Evolutionary conservation across 345 rosid genomes (phyloP).

Genomic region (Populus pruinosa): DNA sequence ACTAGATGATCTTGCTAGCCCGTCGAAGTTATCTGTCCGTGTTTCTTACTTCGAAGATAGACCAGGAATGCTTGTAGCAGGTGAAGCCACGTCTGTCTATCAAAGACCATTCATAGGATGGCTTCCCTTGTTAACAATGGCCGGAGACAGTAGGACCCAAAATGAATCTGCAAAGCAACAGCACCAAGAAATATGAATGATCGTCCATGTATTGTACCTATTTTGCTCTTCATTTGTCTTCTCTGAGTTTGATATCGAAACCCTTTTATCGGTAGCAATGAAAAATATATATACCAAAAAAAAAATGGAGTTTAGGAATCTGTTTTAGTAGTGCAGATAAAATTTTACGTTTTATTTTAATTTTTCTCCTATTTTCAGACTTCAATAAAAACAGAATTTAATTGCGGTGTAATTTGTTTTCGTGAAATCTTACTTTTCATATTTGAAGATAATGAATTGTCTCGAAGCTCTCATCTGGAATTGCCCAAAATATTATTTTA

Average conservation of each 20-base stretch:
- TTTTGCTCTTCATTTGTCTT: neutral
- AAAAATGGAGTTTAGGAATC: neutral
- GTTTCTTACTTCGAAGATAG: neutral
- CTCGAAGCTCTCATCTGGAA: neutral
- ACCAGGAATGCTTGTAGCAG: slow-evolving; percentile 11
- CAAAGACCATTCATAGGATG: slow-evolving; percentile 16
- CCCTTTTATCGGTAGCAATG: neutral
- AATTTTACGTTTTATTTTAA: no score
- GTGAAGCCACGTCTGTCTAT: slow-evolving; percentile 29
- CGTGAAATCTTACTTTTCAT: neutral
- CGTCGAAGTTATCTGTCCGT: no score
- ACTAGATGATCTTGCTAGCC: neutral
- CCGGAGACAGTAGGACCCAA: neutral
- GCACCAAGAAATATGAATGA: neutral
- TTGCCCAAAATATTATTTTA: neutral
- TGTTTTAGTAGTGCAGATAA: neutral
- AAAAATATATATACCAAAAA: neutral
- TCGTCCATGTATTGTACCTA: neutral
- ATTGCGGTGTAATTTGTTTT: neutral
- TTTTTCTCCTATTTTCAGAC: neutral
- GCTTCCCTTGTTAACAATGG: neutral
- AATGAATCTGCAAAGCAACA: neutral
- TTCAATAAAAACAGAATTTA: neutral
- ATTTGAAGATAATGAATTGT: neutral
- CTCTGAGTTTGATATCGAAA: neutral